Percentiles rank a stretch among this genome's conserved stretches.
phyloP scores from a whole-genome alignment of 805 yeast genomes.

The Naumovozyma baii region DNA sequence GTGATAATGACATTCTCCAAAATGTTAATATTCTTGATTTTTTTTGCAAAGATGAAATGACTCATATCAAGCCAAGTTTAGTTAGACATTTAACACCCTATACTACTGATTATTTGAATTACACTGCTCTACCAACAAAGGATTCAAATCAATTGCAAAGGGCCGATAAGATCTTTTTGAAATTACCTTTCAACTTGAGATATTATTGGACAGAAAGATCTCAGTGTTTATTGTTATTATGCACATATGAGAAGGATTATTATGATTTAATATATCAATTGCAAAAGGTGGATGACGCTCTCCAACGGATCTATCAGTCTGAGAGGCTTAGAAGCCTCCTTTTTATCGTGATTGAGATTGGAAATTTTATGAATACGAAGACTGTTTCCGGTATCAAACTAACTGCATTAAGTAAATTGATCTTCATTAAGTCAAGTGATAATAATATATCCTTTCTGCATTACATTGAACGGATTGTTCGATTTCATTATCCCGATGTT shows the following conservation, averaged over 20 bases:
- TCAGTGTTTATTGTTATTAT: slow-evolving; percentile 46
- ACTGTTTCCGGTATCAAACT: slow-evolving; percentile 63
- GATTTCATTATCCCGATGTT: slow-evolving; percentile 56
- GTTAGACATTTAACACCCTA: slow-evolving; percentile 56
- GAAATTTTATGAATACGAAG: slow-evolving; percentile 75
- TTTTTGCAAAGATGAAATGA: slow-evolving; percentile 55
- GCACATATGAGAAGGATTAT: slow-evolving; percentile 56
- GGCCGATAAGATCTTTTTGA: slow-evolving; percentile 61
- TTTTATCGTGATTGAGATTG: slow-evolving; percentile 59
- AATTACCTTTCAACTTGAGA: slow-evolving; percentile 55
- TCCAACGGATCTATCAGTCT: slow-evolving; percentile 44
- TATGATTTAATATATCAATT: slow-evolving; percentile 49
- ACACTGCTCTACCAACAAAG: slow-evolving; percentile 28
- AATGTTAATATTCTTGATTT: slow-evolving; percentile 59
- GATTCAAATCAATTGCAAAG: slow-evolving; percentile 47
- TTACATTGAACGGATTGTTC: slow-evolving; percentile 59
- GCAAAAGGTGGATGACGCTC: slow-evolving; percentile 49
- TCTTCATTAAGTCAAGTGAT: slow-evolving; percentile 56
- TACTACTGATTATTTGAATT: slow-evolving; percentile 38
- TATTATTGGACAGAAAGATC: slow-evolving; percentile 66
- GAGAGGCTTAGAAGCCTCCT: slow-evolving; percentile 47
- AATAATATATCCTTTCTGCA: slow-evolving; percentile 65
- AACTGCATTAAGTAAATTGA: slow-evolving; percentile 56
- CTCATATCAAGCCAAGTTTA: slow-evolving; percentile 47
- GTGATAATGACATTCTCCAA: slow-evolving; percentile 46